Base-by-base conservation (phyloP, 768 basidiomycete genomes). In the Dictyophora rubrovolvata region DNA sequence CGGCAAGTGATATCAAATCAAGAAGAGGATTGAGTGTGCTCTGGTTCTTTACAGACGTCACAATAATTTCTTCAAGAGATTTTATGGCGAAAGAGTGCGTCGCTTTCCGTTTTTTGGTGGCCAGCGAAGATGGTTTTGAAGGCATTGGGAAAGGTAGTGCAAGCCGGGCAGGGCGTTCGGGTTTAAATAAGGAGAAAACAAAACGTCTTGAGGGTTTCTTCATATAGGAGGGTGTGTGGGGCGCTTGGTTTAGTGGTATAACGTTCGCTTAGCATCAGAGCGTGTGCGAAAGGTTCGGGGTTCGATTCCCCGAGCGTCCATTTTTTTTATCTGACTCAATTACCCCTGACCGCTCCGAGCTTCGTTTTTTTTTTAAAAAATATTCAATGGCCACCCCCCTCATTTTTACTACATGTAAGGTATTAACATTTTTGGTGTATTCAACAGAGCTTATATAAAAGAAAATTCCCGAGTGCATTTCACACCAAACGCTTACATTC, bases 21-120 rank as follows among this genome's bases (percentile, higher is more conserved):
- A 84, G 81, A 20, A 96, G 63, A 28, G 79, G 73, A 66, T 96
- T 97, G 48, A 96, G 75, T 18, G 91, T 89, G 14, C 74, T 64
- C 62, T 83, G 79, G 6, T 73, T 65, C 8, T 76, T 66, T 3
- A 84, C 72, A 0, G 88, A 82, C 1, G 71, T 59, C 0, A 77
- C 81, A 18, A 93, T 71, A 48, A 74, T 71, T 23, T 73, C 67
- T 68, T 91, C 88, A 12, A 89, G 73, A 11, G 62, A 60, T 63
- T 79, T 75, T 51, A 82, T 70, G 6, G 62, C 62, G 14, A 11
- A n/a, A 33, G 23, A 14, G 46, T 50, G 22, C 9, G 57, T 50
- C 8, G 34, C 50, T 36, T 59, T 59, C 10, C 57, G 57, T 48
- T 20, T 59, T 52, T 59, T 59, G 20, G 28, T 53, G 33, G 57